Percentiles rank a stretch among this genome's conserved stretches.
These are phyloP conservation scores for Eleusine indica DNA, from an alignment of 176 grass and related monocot species.

Conservation along the genomic window DNA sequence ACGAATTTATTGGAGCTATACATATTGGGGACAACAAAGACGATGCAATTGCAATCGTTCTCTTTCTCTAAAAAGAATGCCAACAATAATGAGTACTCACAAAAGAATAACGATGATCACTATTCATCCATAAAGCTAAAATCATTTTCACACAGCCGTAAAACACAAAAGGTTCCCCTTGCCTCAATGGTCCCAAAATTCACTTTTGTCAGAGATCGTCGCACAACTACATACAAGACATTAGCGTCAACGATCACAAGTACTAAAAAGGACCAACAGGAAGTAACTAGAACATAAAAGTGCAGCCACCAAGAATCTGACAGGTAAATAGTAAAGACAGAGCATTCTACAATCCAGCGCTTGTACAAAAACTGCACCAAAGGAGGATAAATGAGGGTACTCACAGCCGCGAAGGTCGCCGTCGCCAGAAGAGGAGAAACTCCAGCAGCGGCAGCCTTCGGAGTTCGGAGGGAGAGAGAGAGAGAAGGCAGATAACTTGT, in stretches of 20 bases:
- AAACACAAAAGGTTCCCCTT: not conserved
- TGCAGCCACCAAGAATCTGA: not conserved
- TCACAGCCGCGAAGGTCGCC: conserved; percentile 36
- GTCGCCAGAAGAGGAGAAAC: conserved; percentile 17
- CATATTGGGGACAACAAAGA: not conserved
- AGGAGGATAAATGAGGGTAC: not conserved
- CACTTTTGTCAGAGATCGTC: not conserved
- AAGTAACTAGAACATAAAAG: not conserved
- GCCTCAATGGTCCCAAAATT: not conserved
- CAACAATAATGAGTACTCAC: not conserved
- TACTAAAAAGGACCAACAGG: not conserved
- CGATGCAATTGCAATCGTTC: not conserved
- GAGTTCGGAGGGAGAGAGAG: not conserved
- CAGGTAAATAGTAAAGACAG: not conserved
- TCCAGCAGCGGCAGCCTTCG: conserved; percentile 11
- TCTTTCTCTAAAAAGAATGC: not conserved
- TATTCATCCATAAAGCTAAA: not conserved
- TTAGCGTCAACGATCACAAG: not conserved
- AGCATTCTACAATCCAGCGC: conserved; percentile 10
- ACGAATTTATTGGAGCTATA: not conserved
- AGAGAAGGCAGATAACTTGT: not conserved
- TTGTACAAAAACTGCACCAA: not conserved
- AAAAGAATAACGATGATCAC: not conserved
- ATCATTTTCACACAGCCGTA: not conserved
- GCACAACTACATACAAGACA: conserved; percentile 1